Base-by-base conservation (phyloP, 2,329 filamentous ascomycete genomes). In the Alternaria arborescens region DNA sequence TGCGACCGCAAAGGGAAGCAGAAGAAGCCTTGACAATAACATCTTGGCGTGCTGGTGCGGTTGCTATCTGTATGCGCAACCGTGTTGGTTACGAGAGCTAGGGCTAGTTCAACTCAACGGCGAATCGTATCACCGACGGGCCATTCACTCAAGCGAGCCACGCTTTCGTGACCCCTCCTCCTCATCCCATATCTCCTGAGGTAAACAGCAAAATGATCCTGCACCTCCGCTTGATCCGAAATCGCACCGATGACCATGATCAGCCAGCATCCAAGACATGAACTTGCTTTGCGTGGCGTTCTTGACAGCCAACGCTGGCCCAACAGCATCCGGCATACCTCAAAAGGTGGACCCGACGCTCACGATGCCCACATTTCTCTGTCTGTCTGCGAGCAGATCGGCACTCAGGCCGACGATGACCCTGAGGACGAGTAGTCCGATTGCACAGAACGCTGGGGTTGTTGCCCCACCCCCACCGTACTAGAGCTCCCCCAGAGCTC, bases 1-100 rank as follows among this genome's bases (percentile, higher is more conserved):
- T 36, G 80, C 74, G 68, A 77, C 61, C 54, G 80, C 76, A 55
- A 78, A 53, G 18, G 79, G 70, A 51, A 78, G 74, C 60, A 81
- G 61, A 22, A 79, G 57, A 22, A 78, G 70, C 41, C 69, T 70
- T 53, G 73, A 61, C 59, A 78, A 65, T 42, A 78, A 71, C 80
- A 82, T 82, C 8, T 58, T 76, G 68, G 61, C 51, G 52, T 40
- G 57, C 12, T 55, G 55, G 32, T 50, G 30, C 41, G 32, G 36
- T 55, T 50, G 28, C 42, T 47, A 24, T 52, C 22, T 51, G 46
- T 58, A 64, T 26, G 36, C 55, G 43, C 46, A 42, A 47, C 55
- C 52, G 47, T 44, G 56, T 62, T 55, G 60, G 56, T 52, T 51
- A 36, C 38, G 34, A 55, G 52, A 62, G 64, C 66, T 64, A 57